phyloP scores from a whole-genome alignment of 2,329 filamentous ascomycete species.

The Trichophyton mentagrophytes region DNA sequence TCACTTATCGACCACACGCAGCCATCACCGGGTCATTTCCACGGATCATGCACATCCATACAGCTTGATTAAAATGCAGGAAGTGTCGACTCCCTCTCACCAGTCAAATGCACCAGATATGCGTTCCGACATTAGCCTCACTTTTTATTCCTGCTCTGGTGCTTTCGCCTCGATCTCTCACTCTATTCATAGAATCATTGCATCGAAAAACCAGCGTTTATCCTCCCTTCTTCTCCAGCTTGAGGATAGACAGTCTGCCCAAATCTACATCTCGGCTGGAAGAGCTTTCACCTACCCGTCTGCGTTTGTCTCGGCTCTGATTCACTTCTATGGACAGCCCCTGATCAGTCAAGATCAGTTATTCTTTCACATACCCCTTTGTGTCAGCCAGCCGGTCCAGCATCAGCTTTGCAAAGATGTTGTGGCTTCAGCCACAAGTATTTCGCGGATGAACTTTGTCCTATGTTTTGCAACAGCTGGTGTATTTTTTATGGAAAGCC shows the following conservation, averaged over 20 bases:
- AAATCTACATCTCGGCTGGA: conserved; percentile 14
- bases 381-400: conserved; percentile 10
- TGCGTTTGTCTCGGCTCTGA: conserved; percentile 18
- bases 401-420: not conserved
- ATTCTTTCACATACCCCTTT: conserved; percentile 10
- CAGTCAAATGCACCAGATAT: conserved; percentile 13
- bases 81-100: conserved; percentile 4
- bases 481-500: conserved; percentile 19
- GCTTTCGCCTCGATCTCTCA: conserved; percentile 14
- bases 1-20: not conserved
- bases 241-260: not conserved
- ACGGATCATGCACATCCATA: not conserved
- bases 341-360: conserved; percentile 14
- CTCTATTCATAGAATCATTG: conserved; percentile 15
- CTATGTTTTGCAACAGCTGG: conserved; percentile 23
- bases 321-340: conserved; percentile 19
- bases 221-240: conserved; percentile 12
- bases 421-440: conserved; percentile 12
- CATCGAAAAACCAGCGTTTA: conserved; percentile 19
- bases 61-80: not conserved
- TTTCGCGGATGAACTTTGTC: conserved; percentile 19
- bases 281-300: conserved; percentile 17
- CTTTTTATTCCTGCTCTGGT: conserved; percentile 14
- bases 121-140: conserved; percentile 16
- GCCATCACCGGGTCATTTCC: not conserved